Evolutionary conservation across 2,329 filamentous ascomycete species (phyloP).

Genomic region (Podosphaera xanthii): DNA sequence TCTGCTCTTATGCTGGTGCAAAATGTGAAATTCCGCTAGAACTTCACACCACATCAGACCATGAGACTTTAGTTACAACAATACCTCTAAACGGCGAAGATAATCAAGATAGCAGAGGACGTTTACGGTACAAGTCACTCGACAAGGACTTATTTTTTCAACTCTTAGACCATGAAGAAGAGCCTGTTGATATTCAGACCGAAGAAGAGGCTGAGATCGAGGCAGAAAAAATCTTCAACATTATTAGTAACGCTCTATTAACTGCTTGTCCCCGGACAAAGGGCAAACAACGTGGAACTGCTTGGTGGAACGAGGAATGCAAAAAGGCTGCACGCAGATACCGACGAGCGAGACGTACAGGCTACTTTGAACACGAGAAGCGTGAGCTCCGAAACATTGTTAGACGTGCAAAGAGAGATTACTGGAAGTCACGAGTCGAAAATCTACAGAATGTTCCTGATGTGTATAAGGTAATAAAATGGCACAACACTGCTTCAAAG

Average conservation of each 20-base stretch:
- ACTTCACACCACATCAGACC: background rate
- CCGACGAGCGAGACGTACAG: background rate
- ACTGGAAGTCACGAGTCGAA: background rate
- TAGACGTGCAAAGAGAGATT: background rate
- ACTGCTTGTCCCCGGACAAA: background rate
- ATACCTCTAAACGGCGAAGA: background rate
- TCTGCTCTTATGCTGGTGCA: background rate
- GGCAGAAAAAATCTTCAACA: background rate
- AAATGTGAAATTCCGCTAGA: conserved; percentile 1
- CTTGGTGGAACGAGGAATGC: background rate
- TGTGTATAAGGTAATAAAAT: background rate
- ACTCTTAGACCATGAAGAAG: no score
- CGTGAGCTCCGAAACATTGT: background rate
- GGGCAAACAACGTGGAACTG: background rate
- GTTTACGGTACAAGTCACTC: no score
- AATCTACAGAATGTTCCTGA: background rate
- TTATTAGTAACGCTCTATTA: background rate
- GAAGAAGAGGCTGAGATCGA: background rate
- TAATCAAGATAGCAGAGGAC: no score
- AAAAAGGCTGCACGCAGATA: background rate
- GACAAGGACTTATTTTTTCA: no score
- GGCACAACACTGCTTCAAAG: background rate
- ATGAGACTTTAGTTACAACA: background rate
- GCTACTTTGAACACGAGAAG: background rate
- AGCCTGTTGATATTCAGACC: no score